Evolutionary conservation across 1,284 basidiomycete genomes (phyloP), one percentile per base, ranked within the genome.

Genomic region (Ustilago shanxiensis): DNA sequence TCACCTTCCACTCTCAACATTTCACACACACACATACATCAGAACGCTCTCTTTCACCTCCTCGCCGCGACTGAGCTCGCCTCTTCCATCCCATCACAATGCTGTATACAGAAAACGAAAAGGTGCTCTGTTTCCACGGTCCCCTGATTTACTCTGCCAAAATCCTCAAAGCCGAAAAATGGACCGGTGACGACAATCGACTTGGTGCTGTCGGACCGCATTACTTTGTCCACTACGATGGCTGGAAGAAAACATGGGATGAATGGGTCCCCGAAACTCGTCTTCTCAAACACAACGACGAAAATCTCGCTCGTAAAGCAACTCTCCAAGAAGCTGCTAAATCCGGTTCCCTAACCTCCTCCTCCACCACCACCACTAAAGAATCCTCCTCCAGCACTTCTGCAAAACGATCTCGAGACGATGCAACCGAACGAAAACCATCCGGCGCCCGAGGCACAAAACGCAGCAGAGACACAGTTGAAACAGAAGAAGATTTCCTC

Each of bases 211-310:
- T 90, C 1, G 95, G 95, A 1, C 90, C 91, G 6, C 93, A 97
- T 82, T 99, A 94, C 87, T 92, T 93, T 75, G 95, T 99, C 26
- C 97, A 99, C 87, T 99, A 99, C 89, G 95, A 97, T 86, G 97
- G 97, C 5, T 99, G 97, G 97, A 99, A 98, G 87, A 93, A 95
- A 87, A 95, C 93, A 92, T 98, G 96, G 96, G 96, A 98, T 88
- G 96, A 99, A 89, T 98, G 95, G 95, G 96, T 98, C 0, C 93
- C 94, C 1, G 90, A 91, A 49, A 87, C 87, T 20, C 92, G 97
- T 5, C 88, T 98, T 53, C 89, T 98, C 64, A 98, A 98, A 87
- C 89, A 90, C 81, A 95, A 93, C 83, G 94, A 97, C 72, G 89
- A 90, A 50, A 96, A 95, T 79, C 88, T 96, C 45, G 89, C 90